phyloP scores from a whole-genome alignment of 768 basidiomycete genomes.

The Hysterangium stoloniferum region DNA sequence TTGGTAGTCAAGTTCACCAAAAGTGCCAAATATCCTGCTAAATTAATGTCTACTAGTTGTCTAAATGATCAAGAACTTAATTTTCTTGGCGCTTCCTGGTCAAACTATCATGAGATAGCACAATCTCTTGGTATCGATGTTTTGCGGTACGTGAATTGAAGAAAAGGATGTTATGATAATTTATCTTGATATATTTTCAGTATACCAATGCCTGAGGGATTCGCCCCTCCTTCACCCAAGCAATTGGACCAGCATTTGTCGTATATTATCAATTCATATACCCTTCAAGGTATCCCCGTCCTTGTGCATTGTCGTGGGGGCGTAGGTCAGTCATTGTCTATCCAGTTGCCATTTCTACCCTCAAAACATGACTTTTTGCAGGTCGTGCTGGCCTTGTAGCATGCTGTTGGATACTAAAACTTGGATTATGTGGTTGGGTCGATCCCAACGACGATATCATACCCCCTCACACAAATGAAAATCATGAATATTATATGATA shows the following conservation, averaged over 20 bases:
- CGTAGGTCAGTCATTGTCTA: slow-evolving; percentile 41
- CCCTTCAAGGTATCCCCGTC: slow-evolving; percentile 60
- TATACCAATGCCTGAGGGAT: slow-evolving; percentile 84
- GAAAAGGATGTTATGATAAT: not conserved
- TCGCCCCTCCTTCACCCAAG: slow-evolving; percentile 55
- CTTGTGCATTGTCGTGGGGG: slow-evolving; percentile 92
- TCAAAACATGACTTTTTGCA: not conserved
- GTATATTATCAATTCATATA: slow-evolving; percentile 60
- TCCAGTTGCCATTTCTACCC: not conserved
- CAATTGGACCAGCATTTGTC: slow-evolving; percentile 60
- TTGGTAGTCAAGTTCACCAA: slow-evolving; percentile 45
- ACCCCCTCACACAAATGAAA: no score
- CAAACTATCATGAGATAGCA: slow-evolving; percentile 61
- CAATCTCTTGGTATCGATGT: slow-evolving; percentile 65
- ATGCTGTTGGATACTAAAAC: slow-evolving; percentile 86
- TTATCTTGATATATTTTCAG: slow-evolving; percentile 30
- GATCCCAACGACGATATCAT: slow-evolving; percentile 21
- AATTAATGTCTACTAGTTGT: slow-evolving; percentile 41
- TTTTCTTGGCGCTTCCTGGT: slow-evolving; percentile 83
- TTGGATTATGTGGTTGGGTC: slow-evolving; percentile 80
- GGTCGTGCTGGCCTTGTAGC: slow-evolving; percentile 81
- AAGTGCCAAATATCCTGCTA: not conserved
- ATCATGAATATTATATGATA: no score
- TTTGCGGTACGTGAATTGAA: slow-evolving; percentile 45
- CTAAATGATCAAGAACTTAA: slow-evolving; percentile 79